phyloP scores from a whole-genome alignment of 495 filamentous ascomycete species.

The Tetracladium marchalianum region DNA sequence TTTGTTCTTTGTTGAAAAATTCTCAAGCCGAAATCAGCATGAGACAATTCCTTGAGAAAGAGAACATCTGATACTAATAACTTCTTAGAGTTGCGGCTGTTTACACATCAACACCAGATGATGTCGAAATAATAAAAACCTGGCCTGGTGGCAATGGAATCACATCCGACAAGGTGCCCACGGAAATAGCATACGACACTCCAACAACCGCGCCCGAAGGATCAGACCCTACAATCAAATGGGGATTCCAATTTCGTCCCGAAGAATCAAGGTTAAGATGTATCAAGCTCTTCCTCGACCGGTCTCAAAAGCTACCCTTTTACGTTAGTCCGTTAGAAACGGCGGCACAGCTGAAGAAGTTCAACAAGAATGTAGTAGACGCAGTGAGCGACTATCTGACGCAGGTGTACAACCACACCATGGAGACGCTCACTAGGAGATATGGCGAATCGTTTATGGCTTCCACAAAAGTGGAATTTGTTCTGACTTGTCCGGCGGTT shows the following conservation, averaged over 20 bases:
- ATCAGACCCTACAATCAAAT: slow-evolving; percentile 40
- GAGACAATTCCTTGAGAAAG: too few species aligned
- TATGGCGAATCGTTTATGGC: slow-evolving; percentile 53
- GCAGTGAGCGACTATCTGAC: slow-evolving; percentile 59
- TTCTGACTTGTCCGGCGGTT: slow-evolving; percentile 72
- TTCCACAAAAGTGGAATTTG: slow-evolving; percentile 52
- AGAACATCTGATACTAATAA: slow-evolving; percentile 1
- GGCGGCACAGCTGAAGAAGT: slow-evolving; percentile 58
- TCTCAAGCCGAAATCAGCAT: too few species aligned
- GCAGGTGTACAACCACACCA: slow-evolving; percentile 61
- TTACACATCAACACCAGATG: slow-evolving; percentile 65
- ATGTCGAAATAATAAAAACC: slow-evolving; percentile 71
- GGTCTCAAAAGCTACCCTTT: slow-evolving; percentile 64
- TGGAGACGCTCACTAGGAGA: slow-evolving; percentile 58
- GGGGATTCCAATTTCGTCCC: slow-evolving; percentile 71
- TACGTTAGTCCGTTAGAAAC: slow-evolving; percentile 69
- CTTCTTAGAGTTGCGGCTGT: slow-evolving; percentile 56
- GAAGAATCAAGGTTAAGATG: slow-evolving; percentile 65
- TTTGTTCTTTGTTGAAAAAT: not conserved
- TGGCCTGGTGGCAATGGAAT: slow-evolving; percentile 71
- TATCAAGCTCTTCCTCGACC: slow-evolving; percentile 73
- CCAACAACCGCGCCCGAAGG: slow-evolving; percentile 26
- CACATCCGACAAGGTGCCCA: slow-evolving; percentile 59
- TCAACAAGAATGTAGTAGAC: slow-evolving; percentile 48
- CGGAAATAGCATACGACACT: slow-evolving; percentile 47